phyloP scores from a whole-genome alignment of 192 early-diverging fungal species.

The Endogone sp. region DNA sequence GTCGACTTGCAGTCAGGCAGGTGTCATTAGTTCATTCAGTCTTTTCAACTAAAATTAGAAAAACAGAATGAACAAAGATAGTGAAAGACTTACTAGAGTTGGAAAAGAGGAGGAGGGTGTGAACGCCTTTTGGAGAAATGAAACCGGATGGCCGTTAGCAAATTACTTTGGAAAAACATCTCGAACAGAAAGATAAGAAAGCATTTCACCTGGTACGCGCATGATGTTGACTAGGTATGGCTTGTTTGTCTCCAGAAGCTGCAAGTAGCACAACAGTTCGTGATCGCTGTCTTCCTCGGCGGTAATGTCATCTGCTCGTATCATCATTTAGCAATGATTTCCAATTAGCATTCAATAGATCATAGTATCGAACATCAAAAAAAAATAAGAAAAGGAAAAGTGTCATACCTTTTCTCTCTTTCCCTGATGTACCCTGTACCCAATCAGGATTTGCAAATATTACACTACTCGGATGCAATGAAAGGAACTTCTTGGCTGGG shows the following conservation, averaged over 20 bases:
- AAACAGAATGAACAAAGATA: background rate
- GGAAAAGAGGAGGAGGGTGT: constrained; percentile 53
- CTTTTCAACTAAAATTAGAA: background rate
- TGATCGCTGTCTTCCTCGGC: constrained; percentile 27
- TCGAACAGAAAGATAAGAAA: too few species aligned
- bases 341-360: background rate
- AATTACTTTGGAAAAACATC: too few species aligned
- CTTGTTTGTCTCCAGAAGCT: constrained; percentile 62
- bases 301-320: constrained; percentile 26
- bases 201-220: constrained; percentile 42
- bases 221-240: constrained; percentile 62
- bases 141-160: too few species aligned
- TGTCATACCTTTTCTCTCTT: constrained; percentile 19
- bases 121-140: constrained; percentile 34
- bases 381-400: background rate
- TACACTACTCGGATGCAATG: constrained; percentile 61
- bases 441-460: constrained; percentile 54
- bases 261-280: constrained; percentile 59
- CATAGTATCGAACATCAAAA: too few species aligned
- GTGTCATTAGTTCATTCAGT: background rate
- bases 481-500: constrained; percentile 42
- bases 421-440: constrained; percentile 38
- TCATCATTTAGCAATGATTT: background rate
- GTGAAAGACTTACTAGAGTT: constrained; percentile 38
- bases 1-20: constrained; percentile 39